Percentiles rank a stretch among this genome's conserved stretches.
phyloP scores from a whole-genome alignment of 2,329 filamentous ascomycete species.

The Trichoderma oligosporum region DNA sequence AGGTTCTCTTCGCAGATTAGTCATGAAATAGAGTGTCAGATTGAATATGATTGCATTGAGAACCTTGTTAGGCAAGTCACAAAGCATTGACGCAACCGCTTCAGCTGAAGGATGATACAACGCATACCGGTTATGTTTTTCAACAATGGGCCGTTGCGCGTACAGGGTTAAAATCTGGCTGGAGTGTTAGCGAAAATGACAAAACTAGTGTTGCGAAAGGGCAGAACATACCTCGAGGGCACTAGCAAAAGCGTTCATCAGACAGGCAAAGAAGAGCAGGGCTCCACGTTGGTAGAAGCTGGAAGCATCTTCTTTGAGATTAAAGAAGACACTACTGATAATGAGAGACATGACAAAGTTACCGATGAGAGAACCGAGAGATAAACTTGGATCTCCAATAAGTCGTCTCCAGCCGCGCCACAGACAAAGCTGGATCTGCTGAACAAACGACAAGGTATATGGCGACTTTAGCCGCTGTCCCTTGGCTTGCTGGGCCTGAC shows the following conservation, averaged over 20 bases:
- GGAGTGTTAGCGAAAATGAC: not conserved
- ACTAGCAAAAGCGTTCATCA: constrained; percentile 80
- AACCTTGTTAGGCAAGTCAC: constrained; percentile 76
- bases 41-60: constrained; percentile 74
- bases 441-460: constrained; percentile 71
- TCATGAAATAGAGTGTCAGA: constrained; percentile 80
- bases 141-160: constrained; percentile 83
- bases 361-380: constrained; percentile 63
- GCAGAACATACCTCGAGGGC: constrained; percentile 61
- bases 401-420: constrained; percentile 77
- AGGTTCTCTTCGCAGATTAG: constrained; percentile 68
- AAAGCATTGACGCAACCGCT: constrained; percentile 81
- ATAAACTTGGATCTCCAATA: constrained; percentile 70
- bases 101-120: constrained; percentile 88
- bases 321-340: constrained; percentile 76
- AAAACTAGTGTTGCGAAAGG: not conserved
- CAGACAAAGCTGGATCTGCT: constrained; percentile 76
- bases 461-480: constrained; percentile 66
- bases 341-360: constrained; percentile 76
- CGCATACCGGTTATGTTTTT: constrained; percentile 83
- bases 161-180: constrained; percentile 76
- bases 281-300: constrained; percentile 79
- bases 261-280: constrained; percentile 80
- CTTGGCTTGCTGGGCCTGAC: constrained; percentile 53
- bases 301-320: constrained; percentile 59